A percentile compares a stretch with the other conserved stretches of the same genome.
phyloP scores from a whole-genome alignment of 768 basidiomycete genomes.

The Cyclocybe aegerita region DNA sequence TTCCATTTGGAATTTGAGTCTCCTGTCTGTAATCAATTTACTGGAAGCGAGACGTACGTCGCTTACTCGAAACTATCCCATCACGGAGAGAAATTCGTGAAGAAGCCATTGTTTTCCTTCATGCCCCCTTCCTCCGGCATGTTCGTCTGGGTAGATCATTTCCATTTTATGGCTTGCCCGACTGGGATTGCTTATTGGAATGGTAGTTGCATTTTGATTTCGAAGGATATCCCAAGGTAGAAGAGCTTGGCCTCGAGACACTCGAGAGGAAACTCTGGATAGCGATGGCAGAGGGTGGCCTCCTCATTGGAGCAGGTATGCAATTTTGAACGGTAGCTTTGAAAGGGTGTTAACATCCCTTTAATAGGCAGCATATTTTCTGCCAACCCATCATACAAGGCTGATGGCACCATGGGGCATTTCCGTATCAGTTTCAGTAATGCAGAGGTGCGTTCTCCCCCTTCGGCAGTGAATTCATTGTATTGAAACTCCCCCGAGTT shows the following conservation, averaged over 20 bases:
- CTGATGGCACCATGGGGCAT: conserved; percentile 39
- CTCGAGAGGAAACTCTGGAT: conserved; percentile 62
- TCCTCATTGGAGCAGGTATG: conserved; percentile 65
- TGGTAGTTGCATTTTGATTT: conserved; percentile 63
- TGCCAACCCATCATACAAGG: conserved; percentile 22
- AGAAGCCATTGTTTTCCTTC: conserved; percentile 52
- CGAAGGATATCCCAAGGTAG: conserved; percentile 48
- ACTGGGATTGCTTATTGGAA: background rate
- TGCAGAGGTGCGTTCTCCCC: conserved; percentile 37
- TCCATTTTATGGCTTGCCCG: background rate
- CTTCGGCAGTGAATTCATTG: background rate
- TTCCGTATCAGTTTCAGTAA: conserved; percentile 60
- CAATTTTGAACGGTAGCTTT: conserved; percentile 1
- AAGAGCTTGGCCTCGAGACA: conserved; percentile 33
- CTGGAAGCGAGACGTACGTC: conserved; percentile 42
- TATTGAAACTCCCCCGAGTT: conserved; percentile 19
- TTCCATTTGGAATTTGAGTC: conserved; percentile 54
- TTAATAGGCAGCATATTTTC: conserved; percentile 42
- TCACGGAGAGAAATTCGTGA: conserved; percentile 12
- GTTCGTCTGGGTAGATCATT: conserved; percentile 65
- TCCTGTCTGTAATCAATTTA: conserved; percentile 25
- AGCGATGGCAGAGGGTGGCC: conserved; percentile 56
- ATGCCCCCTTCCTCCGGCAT: conserved; percentile 81
- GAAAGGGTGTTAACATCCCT: background rate
- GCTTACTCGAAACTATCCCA: conserved; percentile 36